Evolutionary conservation across 345 rosid genomes (phyloP), one percentile per base, ranked within the genome.

Genomic region (Populus davidiana): DNA sequence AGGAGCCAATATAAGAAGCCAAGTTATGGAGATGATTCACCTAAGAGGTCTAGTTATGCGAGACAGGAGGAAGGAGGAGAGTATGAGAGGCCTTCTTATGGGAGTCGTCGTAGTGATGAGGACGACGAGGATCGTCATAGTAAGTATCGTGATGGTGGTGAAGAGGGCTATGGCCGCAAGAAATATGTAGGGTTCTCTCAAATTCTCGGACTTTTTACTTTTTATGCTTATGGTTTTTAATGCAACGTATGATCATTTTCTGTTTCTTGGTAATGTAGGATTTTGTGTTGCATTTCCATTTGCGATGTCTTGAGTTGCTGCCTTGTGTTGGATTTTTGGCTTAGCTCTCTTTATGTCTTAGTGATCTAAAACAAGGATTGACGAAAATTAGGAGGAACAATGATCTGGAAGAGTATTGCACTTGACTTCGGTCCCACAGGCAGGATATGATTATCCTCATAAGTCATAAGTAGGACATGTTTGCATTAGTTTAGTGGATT

Each of bases 101-200:
- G 85, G 67, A 86, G 78, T 86, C 87, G 74, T 73, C 71, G 76
- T 39, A 17, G 80, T 44, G 81, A 82, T 85, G 92, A 86, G 64
- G 91, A 87, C 36, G 86, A 85, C 25, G 87, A 85, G 49, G 70
- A 69, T 81, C 85, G 79, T 38, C 41, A 8, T 41, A 78, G 79
- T 79, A 72, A 81, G 75, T 80, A 86, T 80, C 82, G 83, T 17
- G 61, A 69, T 39, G 88, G 88, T 70, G 88, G 87, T n/a, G 89
- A 89, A 73, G 91, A 88, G 77, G 79, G 88, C 83, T 86, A 88
- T 79, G 93, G 94, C 67, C 94, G 97, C 87, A 93, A 92, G 89
- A 92, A 91, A 87, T 83, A 96, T 85, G 99, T 96, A 67, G 90
- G 91, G 81, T 20, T 4, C 52, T 73, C 6, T 66, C 20, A 56